phyloP scores from a whole-genome alignment of 768 basidiomycete species.

The Floccularia luteovirens region DNA sequence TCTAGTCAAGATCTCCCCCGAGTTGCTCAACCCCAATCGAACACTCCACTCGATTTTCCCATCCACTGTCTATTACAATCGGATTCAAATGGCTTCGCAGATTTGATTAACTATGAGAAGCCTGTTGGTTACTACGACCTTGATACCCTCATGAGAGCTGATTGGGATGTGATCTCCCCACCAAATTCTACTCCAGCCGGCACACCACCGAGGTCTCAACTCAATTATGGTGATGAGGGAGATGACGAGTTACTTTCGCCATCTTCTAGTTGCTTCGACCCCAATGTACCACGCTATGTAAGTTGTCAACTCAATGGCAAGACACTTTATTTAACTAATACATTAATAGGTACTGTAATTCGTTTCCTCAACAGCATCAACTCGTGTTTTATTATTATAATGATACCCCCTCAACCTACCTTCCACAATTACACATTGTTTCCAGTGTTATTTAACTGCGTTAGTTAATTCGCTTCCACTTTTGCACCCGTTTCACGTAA shows the following conservation, averaged over 20 bases:
- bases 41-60: constrained; percentile 1
- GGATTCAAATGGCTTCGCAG: constrained; percentile 3
- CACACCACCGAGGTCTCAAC: neutral
- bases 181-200: constrained; percentile 5
- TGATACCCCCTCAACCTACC: neutral
- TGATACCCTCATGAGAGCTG: constrained; percentile 3
- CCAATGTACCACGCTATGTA: constrained; percentile 14
- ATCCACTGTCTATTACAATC: constrained; percentile 8
- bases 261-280: constrained; percentile 5
- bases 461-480: neutral
- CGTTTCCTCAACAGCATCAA: too few species aligned
- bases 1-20: neutral
- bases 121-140: constrained; percentile 7
- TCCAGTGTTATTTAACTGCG: constrained; percentile 1
- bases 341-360: too few species aligned
- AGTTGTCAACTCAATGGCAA: too few species aligned
- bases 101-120: constrained; percentile 3
- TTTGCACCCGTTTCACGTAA: neutral
- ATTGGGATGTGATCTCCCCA: constrained; percentile 4
- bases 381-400: too few species aligned
- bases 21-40: constrained; percentile 2
- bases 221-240: neutral
- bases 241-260: constrained; percentile 10
- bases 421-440: neutral
- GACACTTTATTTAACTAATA: too few species aligned